Conservation (phyloP, 768 basidiomycete species). For the Rhizopogon vulgaris region DNA sequence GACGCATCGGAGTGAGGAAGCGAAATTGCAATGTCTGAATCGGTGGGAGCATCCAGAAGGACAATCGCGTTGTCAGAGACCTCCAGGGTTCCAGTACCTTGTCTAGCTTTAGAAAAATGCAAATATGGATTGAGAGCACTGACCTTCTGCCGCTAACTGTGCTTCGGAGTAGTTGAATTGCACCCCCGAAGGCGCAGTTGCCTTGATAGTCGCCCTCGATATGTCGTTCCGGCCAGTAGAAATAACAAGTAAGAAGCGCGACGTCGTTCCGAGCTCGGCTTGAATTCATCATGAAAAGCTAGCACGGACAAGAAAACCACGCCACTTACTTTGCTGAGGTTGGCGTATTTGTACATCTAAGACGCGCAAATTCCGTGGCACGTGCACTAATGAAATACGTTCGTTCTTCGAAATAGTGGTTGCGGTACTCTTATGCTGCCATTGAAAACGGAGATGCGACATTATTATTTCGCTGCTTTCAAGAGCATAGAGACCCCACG, state of each 20-base stretch:
- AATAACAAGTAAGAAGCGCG: conserved; percentile 50
- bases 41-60: conserved; percentile 41
- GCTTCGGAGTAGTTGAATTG: conserved; percentile 41
- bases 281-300: conserved; percentile 4
- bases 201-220: conserved; percentile 43
- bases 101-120: conserved; percentile 9
- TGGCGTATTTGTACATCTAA: conserved; percentile 60
- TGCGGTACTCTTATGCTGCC: conserved; percentile 38
- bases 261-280: conserved; percentile 64
- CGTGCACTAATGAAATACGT: conserved; percentile 41
- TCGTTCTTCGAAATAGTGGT: conserved; percentile 21
- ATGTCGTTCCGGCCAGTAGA: conserved; percentile 66
- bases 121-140: neutral
- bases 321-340: conserved; percentile 34
- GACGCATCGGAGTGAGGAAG: conserved; percentile 67
- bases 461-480: conserved; percentile 65
- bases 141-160: conserved; percentile 31
- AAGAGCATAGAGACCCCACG: conserved; percentile 61
- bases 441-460: conserved; percentile 61
- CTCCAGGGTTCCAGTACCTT: conserved; percentile 26
- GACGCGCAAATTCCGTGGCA: conserved; percentile 58
- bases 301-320: conserved; percentile 11
- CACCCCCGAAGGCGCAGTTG: conserved; percentile 50
- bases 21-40: conserved; percentile 40
- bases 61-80: conserved; percentile 38